Evolutionary conservation across 768 basidiomycete genomes (phyloP), one percentile per base, ranked within the genome.

Genomic region (Termitomyces sp.): DNA sequence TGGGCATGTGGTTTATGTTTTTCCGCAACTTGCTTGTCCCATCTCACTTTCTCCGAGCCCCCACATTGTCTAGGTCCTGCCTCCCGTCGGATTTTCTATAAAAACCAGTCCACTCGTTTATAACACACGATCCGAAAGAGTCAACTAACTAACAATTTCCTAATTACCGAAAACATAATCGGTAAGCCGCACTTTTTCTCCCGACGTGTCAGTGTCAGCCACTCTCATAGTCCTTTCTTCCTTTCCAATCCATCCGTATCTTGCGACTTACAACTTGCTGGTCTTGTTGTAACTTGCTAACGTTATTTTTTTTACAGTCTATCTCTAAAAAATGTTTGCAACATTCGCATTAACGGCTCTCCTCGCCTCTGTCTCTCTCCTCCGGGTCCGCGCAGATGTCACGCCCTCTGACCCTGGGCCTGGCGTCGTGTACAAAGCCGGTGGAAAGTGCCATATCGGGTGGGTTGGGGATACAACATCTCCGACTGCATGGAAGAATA

Each of bases 401-500:
- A 68, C 61, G 7, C 91, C 92, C 42, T 77, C 65, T 51, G 76
- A 69, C 26, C 90, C 92, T 24, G 75, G 76, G 7, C 87, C 88
- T 7, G 82, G 82, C 42, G 72, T 78, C 43, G 64, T 78, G 26
- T 88, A 79, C 75, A 80, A 81, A 42, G 73, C 79, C 54, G 90
- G 89, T 20, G 49, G 68, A 10, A 65, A 72, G 3, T 93, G 90
- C 65, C 62, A 67, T 29, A 75, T 87, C 43, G 64, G 67, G 12
- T 94, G 92, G 91, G 65, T 65, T 0, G 77, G 73, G 7, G 90
- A 91, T 65, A 56, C 71, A 5, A 58, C 60, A 27, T 76, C 73
- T 3, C 78, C 79, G 14, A 83, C 84, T 22, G 61, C 59, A 16
- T 94, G 92, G 92, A 84, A 80, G 66, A 68, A 74, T 59, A 90